Evolutionary conservation across 306 rosid species (phyloP), one percentile per base, ranked within the genome.

Genomic region (Gynostemma pentaphyllum): DNA sequence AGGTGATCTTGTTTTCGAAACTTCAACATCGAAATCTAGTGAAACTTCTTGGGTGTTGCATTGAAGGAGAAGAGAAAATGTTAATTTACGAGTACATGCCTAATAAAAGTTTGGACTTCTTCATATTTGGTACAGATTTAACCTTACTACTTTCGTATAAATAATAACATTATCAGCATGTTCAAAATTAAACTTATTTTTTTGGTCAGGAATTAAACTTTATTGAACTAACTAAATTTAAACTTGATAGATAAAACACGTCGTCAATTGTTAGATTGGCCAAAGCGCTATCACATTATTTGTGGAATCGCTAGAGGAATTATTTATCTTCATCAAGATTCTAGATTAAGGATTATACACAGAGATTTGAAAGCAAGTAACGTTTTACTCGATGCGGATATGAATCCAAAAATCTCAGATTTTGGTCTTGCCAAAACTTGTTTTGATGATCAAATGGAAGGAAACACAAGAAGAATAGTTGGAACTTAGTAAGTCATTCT

Each of bases 91-190:
- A n/a, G n/a, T n/a, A n/a, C n/a, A n/a, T n/a, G n/a, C n/a, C n/a
- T n/a, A n/a, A n/a, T n/a, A n/a, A n/a, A n/a, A n/a, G n/a, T n/a
- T n/a, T n/a, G n/a, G n/a, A n/a, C n/a, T n/a, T n/a, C n/a, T n/a
- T n/a, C n/a, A n/a, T n/a, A n/a, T n/a, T n/a, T n/a, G n/a, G n/a
- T n/a, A n/a, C n/a, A n/a, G n/a, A n/a, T 79, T 80, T 7, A 47
- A 18, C 73, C 51, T 74, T 69, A 80, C 76, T 69, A 53, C 41
- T 70, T 81, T 77, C 66, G 73, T 83, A 36, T 48, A 81, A 65
- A 74, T n/a, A 9, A 46, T 15, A 23, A 12, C 22, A 10, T n/a
- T 46, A 9, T 14, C 28, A 1, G 5, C 27, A 21, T 21, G n/a
- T 26, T 3, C 32, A n/a, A 16, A 32, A 7, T 40, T 1, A 32